These are phyloP conservation scores for Fusarium nanum DNA, from an alignment of 2,329 filamentous ascomycete species.

Conservation along the genomic window DNA sequence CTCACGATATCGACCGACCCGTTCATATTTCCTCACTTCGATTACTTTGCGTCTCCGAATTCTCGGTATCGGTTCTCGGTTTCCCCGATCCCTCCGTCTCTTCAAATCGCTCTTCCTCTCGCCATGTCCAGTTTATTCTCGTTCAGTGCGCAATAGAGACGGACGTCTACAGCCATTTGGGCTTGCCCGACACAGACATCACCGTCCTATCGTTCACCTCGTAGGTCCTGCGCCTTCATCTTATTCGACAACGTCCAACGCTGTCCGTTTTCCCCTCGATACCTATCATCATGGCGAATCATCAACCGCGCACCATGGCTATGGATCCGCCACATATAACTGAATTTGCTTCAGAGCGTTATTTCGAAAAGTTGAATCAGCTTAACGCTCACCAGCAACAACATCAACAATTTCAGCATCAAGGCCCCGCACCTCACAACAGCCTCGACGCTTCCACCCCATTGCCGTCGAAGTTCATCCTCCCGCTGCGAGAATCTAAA, in stretches of 20 bases:
- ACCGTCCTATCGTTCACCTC: slow-evolving; percentile 26
- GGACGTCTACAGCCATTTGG: slow-evolving; percentile 47
- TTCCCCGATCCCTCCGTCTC: slow-evolving; percentile 32
- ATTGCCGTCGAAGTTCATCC: slow-evolving; percentile 59
- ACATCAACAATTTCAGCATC: slow-evolving; percentile 53
- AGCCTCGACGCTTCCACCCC: slow-evolving; percentile 43
- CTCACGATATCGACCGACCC: slow-evolving; percentile 40
- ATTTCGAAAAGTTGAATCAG: slow-evolving; percentile 71
- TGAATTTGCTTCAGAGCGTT: slow-evolving; percentile 74
- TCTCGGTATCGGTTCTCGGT: slow-evolving; percentile 14
- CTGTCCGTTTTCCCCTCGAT: slow-evolving; percentile 38
- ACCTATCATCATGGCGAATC: slow-evolving; percentile 50
- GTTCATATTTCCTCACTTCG: slow-evolving; percentile 6
- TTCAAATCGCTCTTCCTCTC: slow-evolving; percentile 24
- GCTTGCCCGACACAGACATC: slow-evolving; percentile 46
- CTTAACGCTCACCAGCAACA: slow-evolving; percentile 62
- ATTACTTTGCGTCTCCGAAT: slow-evolving; percentile 17
- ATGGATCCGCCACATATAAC: slow-evolving; percentile 74
- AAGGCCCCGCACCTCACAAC: slow-evolving; percentile 38
- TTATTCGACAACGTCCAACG: slow-evolving; percentile 14
- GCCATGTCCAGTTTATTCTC: slow-evolving; percentile 49
- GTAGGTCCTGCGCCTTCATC: slow-evolving; percentile 5
- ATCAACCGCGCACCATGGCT: slow-evolving; percentile 48
- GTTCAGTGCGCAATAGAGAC: slow-evolving; percentile 51
- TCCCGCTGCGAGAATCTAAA: slow-evolving; percentile 60